These are phyloP conservation scores for Heliophila coronopifolia DNA, from an alignment of 441 rosid species.

Conservation along the genomic window DNA sequence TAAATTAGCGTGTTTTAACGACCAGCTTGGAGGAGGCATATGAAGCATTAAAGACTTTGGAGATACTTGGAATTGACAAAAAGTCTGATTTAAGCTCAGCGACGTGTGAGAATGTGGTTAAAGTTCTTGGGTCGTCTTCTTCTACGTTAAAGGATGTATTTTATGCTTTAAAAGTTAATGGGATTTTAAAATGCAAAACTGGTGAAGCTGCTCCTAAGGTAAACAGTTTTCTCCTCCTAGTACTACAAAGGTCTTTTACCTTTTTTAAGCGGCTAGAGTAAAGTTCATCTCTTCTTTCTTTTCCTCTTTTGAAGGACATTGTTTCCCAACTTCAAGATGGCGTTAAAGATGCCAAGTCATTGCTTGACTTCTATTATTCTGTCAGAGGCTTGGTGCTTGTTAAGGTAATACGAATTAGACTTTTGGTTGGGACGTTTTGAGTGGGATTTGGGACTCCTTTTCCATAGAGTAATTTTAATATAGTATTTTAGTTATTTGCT, in stretches of 20 bases:
- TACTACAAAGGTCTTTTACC: neutral
- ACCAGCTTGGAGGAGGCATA: constrained; percentile 70
- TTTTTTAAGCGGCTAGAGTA: constrained; percentile 3
- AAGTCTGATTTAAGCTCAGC: constrained; percentile 40
- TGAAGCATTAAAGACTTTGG: constrained; percentile 69
- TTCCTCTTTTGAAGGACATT: constrained; percentile 39
- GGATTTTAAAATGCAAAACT: constrained; percentile 52
- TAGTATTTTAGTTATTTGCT: neutral
- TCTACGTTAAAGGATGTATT: constrained; percentile 57
- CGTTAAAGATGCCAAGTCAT: constrained; percentile 48
- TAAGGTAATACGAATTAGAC: constrained; percentile 47
- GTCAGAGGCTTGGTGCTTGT: constrained; percentile 59
- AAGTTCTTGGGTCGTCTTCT: constrained; percentile 50
- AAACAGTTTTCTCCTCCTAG: constrained; percentile 2
- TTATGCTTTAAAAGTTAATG: constrained; percentile 59
- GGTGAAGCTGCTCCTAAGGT: constrained; percentile 55
- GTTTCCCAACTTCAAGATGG: constrained; percentile 57
- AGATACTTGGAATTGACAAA: constrained; percentile 61
- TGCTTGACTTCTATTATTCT: constrained; percentile 73
- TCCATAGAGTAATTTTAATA: neutral
- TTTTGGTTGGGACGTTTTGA: constrained; percentile 2
- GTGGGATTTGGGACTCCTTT: neutral
- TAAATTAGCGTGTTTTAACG: neutral
- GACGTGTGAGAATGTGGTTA: constrained; percentile 45
- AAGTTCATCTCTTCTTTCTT: neutral